Conservation (phyloP, 202 grass and related monocot genomes). For the Cymbopogon flexuosus region DNA sequence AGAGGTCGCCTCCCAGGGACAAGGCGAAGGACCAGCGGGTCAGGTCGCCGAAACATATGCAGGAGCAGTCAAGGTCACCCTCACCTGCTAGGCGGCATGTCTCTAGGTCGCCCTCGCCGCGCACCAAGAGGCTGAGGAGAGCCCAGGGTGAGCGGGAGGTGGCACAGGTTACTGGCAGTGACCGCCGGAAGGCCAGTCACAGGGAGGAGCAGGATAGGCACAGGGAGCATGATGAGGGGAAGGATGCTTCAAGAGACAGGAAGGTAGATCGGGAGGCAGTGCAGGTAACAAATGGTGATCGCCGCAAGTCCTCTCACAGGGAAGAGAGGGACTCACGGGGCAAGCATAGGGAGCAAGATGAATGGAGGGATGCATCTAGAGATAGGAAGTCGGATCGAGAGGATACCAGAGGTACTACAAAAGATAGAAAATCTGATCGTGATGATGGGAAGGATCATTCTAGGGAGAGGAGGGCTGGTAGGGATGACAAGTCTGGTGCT, state of each 20-base stretch:
- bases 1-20: conserved; percentile 34
- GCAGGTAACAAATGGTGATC: conserved; percentile 12
- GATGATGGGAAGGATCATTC: conserved; percentile 35
- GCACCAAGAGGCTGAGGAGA: conserved; percentile 43
- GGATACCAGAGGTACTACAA: conserved; percentile 16
- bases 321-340: conserved; percentile 32
- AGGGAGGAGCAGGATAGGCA: conserved; percentile 42
- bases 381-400: conserved; percentile 31
- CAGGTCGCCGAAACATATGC: conserved; percentile 33
- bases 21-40: conserved; percentile 33
- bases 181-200: not conserved
- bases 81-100: conserved; percentile 6
- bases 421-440: conserved; percentile 14
- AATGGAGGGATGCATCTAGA: conserved; percentile 25
- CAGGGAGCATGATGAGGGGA: conserved; percentile 8
- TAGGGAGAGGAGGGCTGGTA: conserved; percentile 31
- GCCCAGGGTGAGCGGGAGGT: conserved; percentile 35
- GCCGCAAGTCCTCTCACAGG: not conserved
- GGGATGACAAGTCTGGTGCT: conserved; percentile 39
- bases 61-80: not conserved
- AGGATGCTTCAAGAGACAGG: conserved; percentile 4
- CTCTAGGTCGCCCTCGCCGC: conserved; percentile 31
- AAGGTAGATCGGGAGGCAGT: conserved; percentile 24
- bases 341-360: conserved; percentile 22
- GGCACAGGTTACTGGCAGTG: conserved; percentile 12